phyloP scores from a whole-genome alignment of 305 asterid species.

The Striga hermonthica region DNA sequence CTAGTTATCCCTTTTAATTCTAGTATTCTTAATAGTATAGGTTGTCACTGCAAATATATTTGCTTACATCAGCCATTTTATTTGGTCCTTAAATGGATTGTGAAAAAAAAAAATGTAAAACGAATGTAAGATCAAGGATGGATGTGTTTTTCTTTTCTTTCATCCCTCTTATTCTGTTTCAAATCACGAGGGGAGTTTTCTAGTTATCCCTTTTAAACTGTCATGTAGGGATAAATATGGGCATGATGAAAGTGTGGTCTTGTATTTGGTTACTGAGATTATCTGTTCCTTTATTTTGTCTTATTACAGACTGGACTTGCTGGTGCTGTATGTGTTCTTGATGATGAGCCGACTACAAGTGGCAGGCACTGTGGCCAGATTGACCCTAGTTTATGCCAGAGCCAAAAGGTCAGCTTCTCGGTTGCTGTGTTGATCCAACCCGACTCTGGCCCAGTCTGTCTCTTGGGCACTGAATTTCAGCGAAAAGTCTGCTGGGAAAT shows the following conservation, averaged over 20 bases:
- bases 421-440: slow-evolving; percentile 93
- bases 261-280: neutral
- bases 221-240: neutral
- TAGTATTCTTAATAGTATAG: too few species aligned
- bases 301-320: slow-evolving; percentile 76
- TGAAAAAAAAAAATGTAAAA: too few species aligned
- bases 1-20: too few species aligned
- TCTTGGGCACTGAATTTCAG: slow-evolving; percentile 90
- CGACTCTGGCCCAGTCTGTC: slow-evolving; percentile 97
- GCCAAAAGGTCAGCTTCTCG: slow-evolving; percentile 81
- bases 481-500: slow-evolving; percentile 88
- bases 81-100: too few species aligned
- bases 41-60: too few species aligned
- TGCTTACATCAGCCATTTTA: too few species aligned
- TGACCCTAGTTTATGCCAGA: slow-evolving; percentile 74
- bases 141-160: too few species aligned
- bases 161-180: too few species aligned
- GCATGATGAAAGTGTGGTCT: neutral
- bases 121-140: too few species aligned
- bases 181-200: too few species aligned
- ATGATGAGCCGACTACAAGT: slow-evolving; percentile 95
- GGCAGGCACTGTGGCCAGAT: slow-evolving; percentile 94
- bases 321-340: slow-evolving; percentile 96
- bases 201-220: neutral
- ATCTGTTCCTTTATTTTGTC: slow-evolving; percentile 10